Evolutionary conservation across 352 stramenopile species (phyloP), one percentile per base, ranked within the genome.

Genomic region (Pythium pyrilobum): DNA sequence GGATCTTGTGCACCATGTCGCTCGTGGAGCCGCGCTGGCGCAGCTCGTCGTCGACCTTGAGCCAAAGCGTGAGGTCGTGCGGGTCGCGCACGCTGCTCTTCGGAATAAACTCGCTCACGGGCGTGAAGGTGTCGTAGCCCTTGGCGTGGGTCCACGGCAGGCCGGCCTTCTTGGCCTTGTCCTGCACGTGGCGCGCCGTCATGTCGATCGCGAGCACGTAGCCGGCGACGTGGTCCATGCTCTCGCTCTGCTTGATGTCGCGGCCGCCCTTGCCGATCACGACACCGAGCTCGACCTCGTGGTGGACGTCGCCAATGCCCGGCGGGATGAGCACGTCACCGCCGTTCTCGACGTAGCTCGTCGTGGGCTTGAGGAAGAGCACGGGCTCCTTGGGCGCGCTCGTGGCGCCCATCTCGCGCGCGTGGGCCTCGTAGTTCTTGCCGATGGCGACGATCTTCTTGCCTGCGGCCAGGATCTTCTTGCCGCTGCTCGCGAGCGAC

Each of bases 401-500:
- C 36, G 59, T 38, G 3, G 72, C 80, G 23, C 81, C 81, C 78
- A 94, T 89, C 64, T 94, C 83, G 23, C 77, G 69, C 43, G 77
- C 80, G 32, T 94, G 83, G 28, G 80, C 78, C 46, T 89, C 81
- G 38, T 92, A 94, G 58, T 94, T 94, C 64, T 91, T 90, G 59
- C 81, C 79, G 58, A 94, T 89, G 16, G 73, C 77, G 28, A 92
- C 64, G 41, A 91, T 85, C 68, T 91, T 91, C 64, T 91, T 89
- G 52, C 77, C 75, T 43, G 79, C 60, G 33, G 71, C 62, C 52
- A 86, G 56, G 38, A 82, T 74, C 61, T 83, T 76, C 56, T 75
- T 83, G 34, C 66, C 63, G 61, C 67, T 76, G 56, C 58, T 71
- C 43, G 31, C 27, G 44, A 29, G 5, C 44, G 44, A 20, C 55